Base-by-base conservation (phyloP, 202 grass and related monocot genomes). In the Cymbopogon flexuosus region DNA sequence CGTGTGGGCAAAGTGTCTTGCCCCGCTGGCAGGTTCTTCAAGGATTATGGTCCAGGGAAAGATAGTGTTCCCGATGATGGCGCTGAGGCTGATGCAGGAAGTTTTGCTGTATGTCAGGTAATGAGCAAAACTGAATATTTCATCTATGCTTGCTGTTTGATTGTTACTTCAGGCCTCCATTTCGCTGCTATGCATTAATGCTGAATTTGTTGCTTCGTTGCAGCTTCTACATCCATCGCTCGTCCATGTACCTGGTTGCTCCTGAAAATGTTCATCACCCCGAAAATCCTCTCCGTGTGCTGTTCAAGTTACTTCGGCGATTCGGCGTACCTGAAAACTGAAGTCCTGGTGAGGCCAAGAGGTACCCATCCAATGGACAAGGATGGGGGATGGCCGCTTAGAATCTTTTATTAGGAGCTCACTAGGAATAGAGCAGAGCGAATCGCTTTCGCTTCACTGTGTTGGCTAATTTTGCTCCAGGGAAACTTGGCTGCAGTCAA, bases 201-300 rank as follows among this genome's bases (percentile, higher is more conserved):
- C 65, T 69, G 13, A 35, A 18, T 67, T 24, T 78, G 18, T 66
- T 64, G 71, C n/a, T 72, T 51, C 19, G 78, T 27, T 81, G 61
- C 85, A 94, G 91, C 75, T 90, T 97, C 68, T 97, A 97, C 64
- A 73, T 97, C 64, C 89, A 97, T 47, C 88, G 86, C 37, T 91
- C 87, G 3, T 78, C 77, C 57, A 10, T 90, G 81, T 58, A 83
- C 79, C 22, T 85, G 9, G 62, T 81, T 14, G 72, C 78, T 57
- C 77, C 83, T 66, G 54, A 86, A 58, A 77, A 76, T 67, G 73
- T 49, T 18, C 71, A 83, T 83, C 80, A 83, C 31, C 81, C 41
- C 8, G 46, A 62, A 24, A 87, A 94, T 46, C 94, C 91, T 79
- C 85, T 97, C 9, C 73, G 33, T 21, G 76, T 59, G 0, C 56